phyloP scores from a whole-genome alignment of 2,329 filamentous ascomycete species.

The Paecilomyces variotii region DNA sequence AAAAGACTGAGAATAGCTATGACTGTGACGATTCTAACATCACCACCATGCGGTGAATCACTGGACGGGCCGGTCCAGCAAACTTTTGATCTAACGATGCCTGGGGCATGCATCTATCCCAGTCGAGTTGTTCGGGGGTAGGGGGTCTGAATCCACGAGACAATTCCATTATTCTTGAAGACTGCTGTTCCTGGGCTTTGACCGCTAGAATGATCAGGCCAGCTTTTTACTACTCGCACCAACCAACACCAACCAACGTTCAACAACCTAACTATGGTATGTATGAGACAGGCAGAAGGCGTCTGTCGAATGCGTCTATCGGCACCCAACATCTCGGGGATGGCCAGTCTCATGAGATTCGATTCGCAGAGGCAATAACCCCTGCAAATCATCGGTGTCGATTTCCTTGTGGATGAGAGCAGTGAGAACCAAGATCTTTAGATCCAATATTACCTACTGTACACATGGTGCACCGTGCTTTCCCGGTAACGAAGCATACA shows the following conservation, averaged over 20 bases:
- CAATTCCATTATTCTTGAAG: not conserved
- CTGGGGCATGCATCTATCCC: not conserved
- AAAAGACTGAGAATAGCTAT: not conserved
- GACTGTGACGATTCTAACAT: not conserved
- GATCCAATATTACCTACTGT: not conserved
- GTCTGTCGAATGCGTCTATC: not conserved
- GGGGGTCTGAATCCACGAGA: not conserved
- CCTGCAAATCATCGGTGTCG: not conserved
- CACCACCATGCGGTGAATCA: not conserved
- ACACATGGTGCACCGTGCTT: not conserved
- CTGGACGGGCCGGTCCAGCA: not conserved
- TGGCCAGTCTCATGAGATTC: not conserved
- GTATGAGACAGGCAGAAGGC: not conserved
- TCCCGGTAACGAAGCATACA: not conserved
- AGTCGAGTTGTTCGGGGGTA: not conserved
- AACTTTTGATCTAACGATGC: not conserved
- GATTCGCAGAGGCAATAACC: not conserved
- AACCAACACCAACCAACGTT: not conserved
- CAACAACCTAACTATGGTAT: not conserved
- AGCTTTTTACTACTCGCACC: not conserved
- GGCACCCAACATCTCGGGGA: not conserved
- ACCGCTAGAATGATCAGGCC: not conserved
- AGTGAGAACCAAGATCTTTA: not conserved
- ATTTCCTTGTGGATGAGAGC: not conserved
- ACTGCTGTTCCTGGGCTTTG: not conserved